Conservation (phyloP, 208 protist species). For the Trypanosoma cruzi region DNA sequence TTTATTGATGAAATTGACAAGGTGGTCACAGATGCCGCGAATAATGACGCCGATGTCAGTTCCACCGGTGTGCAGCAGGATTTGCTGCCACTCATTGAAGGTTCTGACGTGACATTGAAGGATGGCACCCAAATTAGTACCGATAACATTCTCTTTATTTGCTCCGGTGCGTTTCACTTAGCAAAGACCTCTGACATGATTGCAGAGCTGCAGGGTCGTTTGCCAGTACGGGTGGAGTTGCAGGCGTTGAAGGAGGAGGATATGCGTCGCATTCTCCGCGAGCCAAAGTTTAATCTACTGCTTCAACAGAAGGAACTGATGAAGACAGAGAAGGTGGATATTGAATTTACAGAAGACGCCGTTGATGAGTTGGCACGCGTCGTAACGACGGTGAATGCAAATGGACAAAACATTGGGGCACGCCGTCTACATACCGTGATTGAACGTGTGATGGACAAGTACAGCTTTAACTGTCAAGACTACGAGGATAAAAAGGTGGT, state of each 20-base stretch:
- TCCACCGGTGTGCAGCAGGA: conserved; percentile 98
- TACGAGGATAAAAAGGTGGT: conserved; percentile 77
- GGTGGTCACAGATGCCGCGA: conserved; percentile 80
- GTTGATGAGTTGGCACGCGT: conserved; percentile 93
- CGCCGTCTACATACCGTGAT: conserved; percentile 96
- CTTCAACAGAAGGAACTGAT: conserved; percentile 93
- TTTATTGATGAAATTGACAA: conserved; percentile 99
- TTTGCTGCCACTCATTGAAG: conserved; percentile 97
- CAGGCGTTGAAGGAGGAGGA: conserved; percentile 94
- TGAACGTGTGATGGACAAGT: conserved; percentile 95
- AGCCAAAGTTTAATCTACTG: conserved; percentile 96
- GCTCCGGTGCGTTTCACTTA: conserved; percentile 96
- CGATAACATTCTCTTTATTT: conserved; percentile 98
- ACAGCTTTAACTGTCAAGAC: conserved; percentile 92
- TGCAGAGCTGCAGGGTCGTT: conserved; percentile 95
- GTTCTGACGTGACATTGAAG: conserved; percentile 96
- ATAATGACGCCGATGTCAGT: conserved; percentile 80
- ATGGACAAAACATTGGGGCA: conserved; percentile 97
- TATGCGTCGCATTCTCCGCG: conserved; percentile 96
- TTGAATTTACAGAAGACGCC: conserved; percentile 94
- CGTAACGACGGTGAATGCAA: conserved; percentile 91
- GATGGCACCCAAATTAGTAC: conserved; percentile 95
- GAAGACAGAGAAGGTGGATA: conserved; percentile 94
- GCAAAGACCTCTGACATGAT: conserved; percentile 94
- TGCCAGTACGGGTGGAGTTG: conserved; percentile 98